A percentile compares a stretch with the other conserved stretches of the same genome.
phyloP scores from a whole-genome alignment of 176 grass and related monocot genomes.

The Saccharum spontaneum region DNA sequence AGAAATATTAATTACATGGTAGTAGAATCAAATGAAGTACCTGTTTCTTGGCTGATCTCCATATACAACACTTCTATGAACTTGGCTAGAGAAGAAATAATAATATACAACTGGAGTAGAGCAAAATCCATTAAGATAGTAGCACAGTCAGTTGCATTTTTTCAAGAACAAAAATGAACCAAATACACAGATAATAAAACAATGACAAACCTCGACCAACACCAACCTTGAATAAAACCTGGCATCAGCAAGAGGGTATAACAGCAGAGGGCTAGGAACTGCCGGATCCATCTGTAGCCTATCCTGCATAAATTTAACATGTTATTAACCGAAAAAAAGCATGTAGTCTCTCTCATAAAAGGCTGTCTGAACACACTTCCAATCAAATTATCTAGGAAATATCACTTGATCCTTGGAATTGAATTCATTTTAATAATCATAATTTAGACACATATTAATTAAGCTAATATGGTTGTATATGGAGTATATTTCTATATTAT shows the following conservation, averaged over 20 bases:
- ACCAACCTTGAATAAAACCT: slow-evolving; percentile 85
- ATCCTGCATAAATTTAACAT: slow-evolving; percentile 54
- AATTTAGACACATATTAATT: too few relatives aligned
- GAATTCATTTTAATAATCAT: too few relatives aligned
- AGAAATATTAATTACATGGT: not conserved
- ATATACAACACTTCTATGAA: slow-evolving; percentile 82
- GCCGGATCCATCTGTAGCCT: slow-evolving; percentile 91
- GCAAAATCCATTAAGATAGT: slow-evolving; percentile 13
- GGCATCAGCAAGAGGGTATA: slow-evolving; percentile 85
- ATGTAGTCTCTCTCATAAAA: not conserved
- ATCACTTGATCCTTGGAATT: not conserved
- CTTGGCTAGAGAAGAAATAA: slow-evolving; percentile 93
- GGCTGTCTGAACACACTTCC: not conserved
- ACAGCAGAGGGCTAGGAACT: slow-evolving; percentile 80
- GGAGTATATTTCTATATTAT: too few relatives aligned
- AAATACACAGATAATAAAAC: not conserved
- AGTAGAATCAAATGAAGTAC: slow-evolving; percentile 39
- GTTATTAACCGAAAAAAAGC: slow-evolving; percentile 34
- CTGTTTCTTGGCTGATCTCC: slow-evolving; percentile 90
- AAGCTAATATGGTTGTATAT: too few relatives aligned
- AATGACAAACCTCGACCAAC: not conserved
- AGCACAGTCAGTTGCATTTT: not conserved
- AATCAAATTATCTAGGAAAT: not conserved
- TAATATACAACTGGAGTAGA: slow-evolving; percentile 79
- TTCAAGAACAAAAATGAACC: not conserved